Percentiles rank a stretch among this genome's conserved stretches.
Conservation (phyloP, 2,329 filamentous ascomycete species). For the Ustulina deusta region DNA sequence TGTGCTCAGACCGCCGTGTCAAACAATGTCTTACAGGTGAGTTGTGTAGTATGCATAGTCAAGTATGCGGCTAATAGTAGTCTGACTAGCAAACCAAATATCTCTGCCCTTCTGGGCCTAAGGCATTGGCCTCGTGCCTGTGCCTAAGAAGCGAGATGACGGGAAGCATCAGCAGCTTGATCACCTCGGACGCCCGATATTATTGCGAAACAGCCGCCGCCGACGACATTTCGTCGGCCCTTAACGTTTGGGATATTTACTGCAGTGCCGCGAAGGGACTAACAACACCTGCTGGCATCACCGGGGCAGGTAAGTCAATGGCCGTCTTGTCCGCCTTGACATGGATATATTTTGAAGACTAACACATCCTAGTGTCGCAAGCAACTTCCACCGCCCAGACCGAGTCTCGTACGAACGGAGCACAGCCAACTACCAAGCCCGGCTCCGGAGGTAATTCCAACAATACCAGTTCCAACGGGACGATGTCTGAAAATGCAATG, state of each 20-base stretch:
- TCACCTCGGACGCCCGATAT: slow-evolving; percentile 60
- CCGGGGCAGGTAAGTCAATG: slow-evolving; percentile 52
- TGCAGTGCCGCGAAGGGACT: slow-evolving; percentile 62
- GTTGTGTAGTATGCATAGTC: slow-evolving; percentile 27
- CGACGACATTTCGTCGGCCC: slow-evolving; percentile 60
- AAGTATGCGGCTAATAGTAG: slow-evolving; percentile 22
- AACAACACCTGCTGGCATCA: slow-evolving; percentile 56
- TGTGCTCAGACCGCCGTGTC: slow-evolving; percentile 62
- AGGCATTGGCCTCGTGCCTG: slow-evolving; percentile 64
- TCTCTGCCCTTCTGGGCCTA: slow-evolving; percentile 60
- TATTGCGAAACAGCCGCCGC: slow-evolving; percentile 59
- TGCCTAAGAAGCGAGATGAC: slow-evolving; percentile 64
- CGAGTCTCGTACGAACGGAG: slow-evolving; percentile 22
- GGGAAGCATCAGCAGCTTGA: slow-evolving; percentile 55
- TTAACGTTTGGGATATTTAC: slow-evolving; percentile 60
- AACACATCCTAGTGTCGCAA: slow-evolving; percentile 43
- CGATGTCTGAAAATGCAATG: slow-evolving; percentile 44
- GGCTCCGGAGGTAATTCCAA: slow-evolving; percentile 14
- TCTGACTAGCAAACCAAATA: slow-evolving; percentile 52
- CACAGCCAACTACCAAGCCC: slow-evolving; percentile 22
- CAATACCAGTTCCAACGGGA: slow-evolving; percentile 50
- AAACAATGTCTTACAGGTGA: slow-evolving; percentile 57
- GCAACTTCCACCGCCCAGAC: slow-evolving; percentile 37
- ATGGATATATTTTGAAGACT: slow-evolving; percentile 31
- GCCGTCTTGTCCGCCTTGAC: slow-evolving; percentile 12